Evolutionary conservation across 1,284 basidiomycete species (phyloP), one percentile per base, ranked within the genome.

Genomic region (Ganoderma leucocontextum): DNA sequence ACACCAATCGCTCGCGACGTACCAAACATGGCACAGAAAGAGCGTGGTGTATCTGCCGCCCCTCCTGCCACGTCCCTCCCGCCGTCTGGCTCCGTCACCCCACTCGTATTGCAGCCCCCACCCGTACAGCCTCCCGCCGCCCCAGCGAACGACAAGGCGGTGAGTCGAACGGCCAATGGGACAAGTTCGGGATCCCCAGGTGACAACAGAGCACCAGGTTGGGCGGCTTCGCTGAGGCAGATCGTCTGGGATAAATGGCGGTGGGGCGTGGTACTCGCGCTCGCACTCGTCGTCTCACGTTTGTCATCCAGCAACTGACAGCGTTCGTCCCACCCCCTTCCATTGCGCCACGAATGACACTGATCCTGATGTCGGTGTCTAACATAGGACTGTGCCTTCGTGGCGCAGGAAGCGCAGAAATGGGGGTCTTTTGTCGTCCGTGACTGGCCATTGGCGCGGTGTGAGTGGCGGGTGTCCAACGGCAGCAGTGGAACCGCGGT

Each of bases 1-100:
- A 85, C 86, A 41, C 84, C 89, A 15, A 80, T 82, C 36, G 85
- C 88, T 77, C 90, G 85, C 63, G 90, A 95, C 76, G 81, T 95
- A 25, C 95, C 95, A 1, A 96, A 96, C 81, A 97, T 97, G 95
- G 95, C 92, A 41, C 85, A 92, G 79, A 88, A 85, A 74, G 91
- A 92, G 74, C 85, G 85, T 62, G 91, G 90, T 8, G 84, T 82
- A 61, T 74, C 84, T 6, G 83, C 85, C 22, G 65, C 77, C 33
- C 69, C 76, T 49, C 36, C 69, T 39, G 62, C 69, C 13, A 49
- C 73, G 19, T 67, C 77, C 35, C 63, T 72, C 8, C 44, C 75
- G 2, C 41, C 75, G 33, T 60, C 73, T 35, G 57, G 73, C 15
- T 22, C 63, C 60, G 42, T 71, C 42, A 19, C 73, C 67, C 72